A percentile compares a stretch with the other conserved stretches of the same genome.
Conservation (phyloP, 306 rosid genomes). For the Vigna trinervia region DNA sequence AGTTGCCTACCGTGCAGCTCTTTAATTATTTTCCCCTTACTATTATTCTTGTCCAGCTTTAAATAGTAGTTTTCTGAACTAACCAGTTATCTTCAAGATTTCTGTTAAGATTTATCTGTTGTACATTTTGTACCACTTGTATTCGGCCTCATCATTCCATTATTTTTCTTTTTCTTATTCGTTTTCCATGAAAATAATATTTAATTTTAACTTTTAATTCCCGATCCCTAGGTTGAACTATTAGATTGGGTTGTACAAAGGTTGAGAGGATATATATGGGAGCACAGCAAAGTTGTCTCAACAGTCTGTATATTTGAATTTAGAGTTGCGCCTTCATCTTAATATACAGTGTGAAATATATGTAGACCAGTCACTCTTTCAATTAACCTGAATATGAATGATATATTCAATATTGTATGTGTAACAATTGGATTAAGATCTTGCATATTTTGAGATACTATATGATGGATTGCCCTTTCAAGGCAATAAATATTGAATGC, state of each 20-base stretch:
- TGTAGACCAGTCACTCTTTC: constrained; percentile 19
- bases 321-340: not conserved
- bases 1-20: not conserved
- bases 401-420: not conserved
- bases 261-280: constrained; percentile 20
- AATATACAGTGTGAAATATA: not conserved
- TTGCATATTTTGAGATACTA: constrained; percentile 27
- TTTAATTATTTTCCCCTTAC: no score
- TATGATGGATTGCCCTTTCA: constrained; percentile 49
- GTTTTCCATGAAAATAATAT: not conserved
- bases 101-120: not conserved
- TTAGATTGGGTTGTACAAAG: constrained; percentile 18
- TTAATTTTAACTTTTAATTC: constrained; percentile 24
- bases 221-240: constrained; percentile 15
- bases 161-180: no score
- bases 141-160: no score
- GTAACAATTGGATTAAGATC: constrained; percentile 22
- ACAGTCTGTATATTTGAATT: constrained; percentile 7
- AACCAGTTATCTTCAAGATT: not conserved
- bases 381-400: constrained; percentile 1
- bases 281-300: not conserved
- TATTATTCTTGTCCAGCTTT: no score
- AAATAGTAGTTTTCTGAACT: not conserved
- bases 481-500: constrained; percentile 48
- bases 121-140: no score